Evolutionary conservation across 306 rosid species (phyloP).

Genomic region (Lagenaria siceraria): DNA sequence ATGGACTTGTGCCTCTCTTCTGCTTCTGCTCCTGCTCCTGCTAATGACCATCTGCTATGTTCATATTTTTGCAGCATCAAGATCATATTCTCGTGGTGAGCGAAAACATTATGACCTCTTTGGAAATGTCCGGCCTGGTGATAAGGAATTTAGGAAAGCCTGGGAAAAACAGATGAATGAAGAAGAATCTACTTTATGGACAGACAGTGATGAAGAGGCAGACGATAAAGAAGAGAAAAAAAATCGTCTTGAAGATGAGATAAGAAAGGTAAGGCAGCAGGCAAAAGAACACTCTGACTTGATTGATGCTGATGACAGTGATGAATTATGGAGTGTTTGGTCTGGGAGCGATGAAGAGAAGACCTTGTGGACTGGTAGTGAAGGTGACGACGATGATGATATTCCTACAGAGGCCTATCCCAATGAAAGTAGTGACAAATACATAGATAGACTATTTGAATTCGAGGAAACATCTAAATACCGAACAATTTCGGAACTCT

Average conservation of each 20-base stretch:
- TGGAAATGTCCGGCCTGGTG: conserved; percentile 46
- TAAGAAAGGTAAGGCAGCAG: conserved; percentile 44
- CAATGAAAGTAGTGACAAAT: conserved; percentile 59
- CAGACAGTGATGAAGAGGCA: conserved; percentile 63
- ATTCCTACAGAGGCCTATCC: conserved; percentile 75
- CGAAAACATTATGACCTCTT: conserved; percentile 48
- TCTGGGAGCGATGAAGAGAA: conserved; percentile 83
- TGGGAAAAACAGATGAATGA: conserved; percentile 72
- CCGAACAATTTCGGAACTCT: conserved; percentile 47
- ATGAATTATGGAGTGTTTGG: conserved; percentile 76
- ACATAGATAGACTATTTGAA: conserved; percentile 67
- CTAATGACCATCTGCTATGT: background rate
- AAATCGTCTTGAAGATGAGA: conserved; percentile 36
- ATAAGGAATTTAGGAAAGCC: conserved; percentile 47
- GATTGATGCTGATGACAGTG: conserved; percentile 71
- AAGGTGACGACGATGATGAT: conserved; percentile 62
- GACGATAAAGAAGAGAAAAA: conserved; percentile 28
- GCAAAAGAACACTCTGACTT: conserved; percentile 59
- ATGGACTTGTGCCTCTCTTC: background rate
- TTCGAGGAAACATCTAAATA: conserved; percentile 76
- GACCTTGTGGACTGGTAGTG: conserved; percentile 85
- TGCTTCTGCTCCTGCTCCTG: background rate
- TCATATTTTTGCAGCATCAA: conserved; percentile 30
- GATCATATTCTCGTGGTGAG: conserved; percentile 38
- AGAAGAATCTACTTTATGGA: conserved; percentile 62